Conservation (phyloP, 108 stramenopile species). For the Cyclotella cryptica region DNA sequence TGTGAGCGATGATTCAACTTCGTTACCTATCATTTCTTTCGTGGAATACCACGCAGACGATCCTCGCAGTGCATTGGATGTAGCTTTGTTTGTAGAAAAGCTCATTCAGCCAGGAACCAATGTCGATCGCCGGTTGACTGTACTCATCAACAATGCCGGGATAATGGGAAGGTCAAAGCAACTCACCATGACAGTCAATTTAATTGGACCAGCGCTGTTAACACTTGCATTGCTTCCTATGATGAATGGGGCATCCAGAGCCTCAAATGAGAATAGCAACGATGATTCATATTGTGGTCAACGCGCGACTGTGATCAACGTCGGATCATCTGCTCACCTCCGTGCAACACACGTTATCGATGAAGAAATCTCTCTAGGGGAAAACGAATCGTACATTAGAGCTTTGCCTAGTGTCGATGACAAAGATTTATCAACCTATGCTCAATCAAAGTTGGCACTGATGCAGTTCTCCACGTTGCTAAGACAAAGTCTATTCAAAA, state of each 20-base stretch:
- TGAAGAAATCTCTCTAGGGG: constrained; percentile 11
- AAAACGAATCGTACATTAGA: constrained; percentile 27
- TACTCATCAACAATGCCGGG: constrained; percentile 52
- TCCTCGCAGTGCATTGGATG: constrained; percentile 36
- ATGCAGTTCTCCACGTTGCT: constrained; percentile 52
- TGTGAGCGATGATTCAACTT: background rate
- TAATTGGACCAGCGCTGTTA: constrained; percentile 40
- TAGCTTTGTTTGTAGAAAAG: constrained; percentile 19
- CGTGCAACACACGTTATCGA: constrained; percentile 50
- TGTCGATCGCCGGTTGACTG: constrained; percentile 3
- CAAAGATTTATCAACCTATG: constrained; percentile 44
- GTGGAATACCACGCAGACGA: constrained; percentile 51
- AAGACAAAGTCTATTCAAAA: constrained; percentile 22
- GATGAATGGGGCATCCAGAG: constrained; percentile 6
- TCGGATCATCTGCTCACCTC: constrained; percentile 52
- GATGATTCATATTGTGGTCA: background rate
- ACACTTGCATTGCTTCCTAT: constrained; percentile 43
- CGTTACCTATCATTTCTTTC: constrained; percentile 35
- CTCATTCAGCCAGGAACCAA: background rate
- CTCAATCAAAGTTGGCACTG: constrained; percentile 43
- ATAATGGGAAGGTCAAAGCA: constrained; percentile 52
- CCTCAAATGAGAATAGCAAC: background rate
- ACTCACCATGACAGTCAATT: constrained; percentile 49
- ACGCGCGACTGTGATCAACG: constrained; percentile 38
- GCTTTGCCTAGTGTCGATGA: constrained; percentile 31